Base-by-base conservation (phyloP, 2,329 filamentous ascomycete species). In the Cordyceps sp. region DNA sequence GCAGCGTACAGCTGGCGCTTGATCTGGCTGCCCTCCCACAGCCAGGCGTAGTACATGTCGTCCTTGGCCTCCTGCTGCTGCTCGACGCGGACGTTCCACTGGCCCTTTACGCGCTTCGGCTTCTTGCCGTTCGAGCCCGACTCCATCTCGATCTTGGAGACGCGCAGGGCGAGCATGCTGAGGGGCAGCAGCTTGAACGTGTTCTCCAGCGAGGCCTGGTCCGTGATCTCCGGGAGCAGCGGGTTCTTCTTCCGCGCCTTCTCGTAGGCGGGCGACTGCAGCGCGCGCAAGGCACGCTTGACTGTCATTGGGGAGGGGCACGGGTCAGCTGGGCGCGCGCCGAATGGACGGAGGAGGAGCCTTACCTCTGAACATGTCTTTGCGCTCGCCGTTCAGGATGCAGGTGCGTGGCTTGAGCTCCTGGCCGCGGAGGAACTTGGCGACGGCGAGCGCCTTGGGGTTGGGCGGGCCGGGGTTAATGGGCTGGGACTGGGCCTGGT, bases 61-160 rank as follows among this genome's bases (percentile, higher is more conserved):
- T 90, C 82, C 30, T 61, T 61, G 35, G 78, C 78, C 47, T 96
- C 88, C 57, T 98, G 90, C 57, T 98, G 88, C 46, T 88, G 85
- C 58, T 94, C 86, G 43, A 98, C 88, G 50, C 77, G 78, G 39
- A 98, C 90, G 4, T 77, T 93, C 90, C 90, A 98, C 20, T 90
- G 73, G 18, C 90, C 90, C 67, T 98, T 98, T 50, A 90, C 69
- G 33, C 85, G 78, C 67, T 94, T 96, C 40, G 75, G 69, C 46
- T 78, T 76, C 61, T 85, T 83, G 43, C 66, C 58, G 38, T 57
- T 54, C 28, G 46, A 33, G 33, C 78, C 82, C 34, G 77, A 73
- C 43, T 83, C 72, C 10, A 77, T 73, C 32, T 59, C 55, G 29
- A 78, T 58, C 59, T 98, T 93, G 45, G 65, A 69, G 22, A 98